These are phyloP conservation scores for Suillus cothurnatus DNA, from an alignment of 768 basidiomycete species.

Conservation along the genomic window DNA sequence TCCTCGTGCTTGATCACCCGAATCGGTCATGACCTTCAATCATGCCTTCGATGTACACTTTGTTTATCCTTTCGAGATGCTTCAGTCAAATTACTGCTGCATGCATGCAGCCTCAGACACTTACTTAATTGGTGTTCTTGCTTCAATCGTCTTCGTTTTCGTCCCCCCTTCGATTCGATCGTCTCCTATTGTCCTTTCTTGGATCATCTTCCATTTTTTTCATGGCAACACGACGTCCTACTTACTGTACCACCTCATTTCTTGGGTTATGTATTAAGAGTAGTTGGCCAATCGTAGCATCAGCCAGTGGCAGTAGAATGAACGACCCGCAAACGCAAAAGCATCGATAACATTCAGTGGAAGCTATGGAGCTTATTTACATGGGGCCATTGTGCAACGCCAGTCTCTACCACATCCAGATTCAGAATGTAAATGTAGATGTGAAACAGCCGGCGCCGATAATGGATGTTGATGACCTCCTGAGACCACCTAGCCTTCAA, in stretches of 20 bases:
- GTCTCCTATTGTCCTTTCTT: neutral
- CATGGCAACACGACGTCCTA: neutral
- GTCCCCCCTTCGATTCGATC: neutral
- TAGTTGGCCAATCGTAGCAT: neutral
- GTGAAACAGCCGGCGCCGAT: neutral
- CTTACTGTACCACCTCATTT: neutral
- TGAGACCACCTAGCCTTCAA: neutral
- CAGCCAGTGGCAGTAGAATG: neutral
- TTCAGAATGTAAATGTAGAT: neutral
- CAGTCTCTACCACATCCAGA: neutral
- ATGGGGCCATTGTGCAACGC: neutral
- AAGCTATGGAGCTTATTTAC: too few species aligned
- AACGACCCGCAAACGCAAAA: neutral
- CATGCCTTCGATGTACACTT: neutral
- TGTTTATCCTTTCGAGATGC: neutral
- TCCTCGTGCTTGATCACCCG: neutral
- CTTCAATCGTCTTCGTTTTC: neutral
- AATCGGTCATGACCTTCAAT: neutral
- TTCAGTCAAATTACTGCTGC: neutral
- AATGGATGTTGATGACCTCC: neutral
- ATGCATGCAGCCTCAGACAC: neutral
- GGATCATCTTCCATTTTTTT: neutral
- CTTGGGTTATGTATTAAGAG: neutral
- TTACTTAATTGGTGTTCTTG: neutral
- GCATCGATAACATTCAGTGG: neutral